Evolutionary conservation across 345 rosid species (phyloP).

Genomic region (Raphanus raphanistrum): DNA sequence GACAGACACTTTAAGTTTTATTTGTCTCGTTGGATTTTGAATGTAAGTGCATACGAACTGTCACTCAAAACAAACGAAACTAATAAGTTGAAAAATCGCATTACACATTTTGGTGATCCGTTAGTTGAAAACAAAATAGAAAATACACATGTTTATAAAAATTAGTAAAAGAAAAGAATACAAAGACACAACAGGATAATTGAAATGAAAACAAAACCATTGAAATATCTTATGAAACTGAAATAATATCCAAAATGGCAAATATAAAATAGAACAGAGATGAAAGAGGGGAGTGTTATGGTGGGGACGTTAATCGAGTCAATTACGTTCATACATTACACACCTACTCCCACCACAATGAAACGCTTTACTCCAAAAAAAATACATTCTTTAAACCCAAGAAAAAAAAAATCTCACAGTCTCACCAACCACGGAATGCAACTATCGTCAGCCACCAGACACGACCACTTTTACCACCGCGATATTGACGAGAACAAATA

Average conservation of each 20-base stretch:
- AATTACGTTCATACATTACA: constrained; percentile 35
- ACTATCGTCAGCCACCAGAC: constrained; percentile 37
- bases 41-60: neutral
- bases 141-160: neutral
- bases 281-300: constrained; percentile 21
- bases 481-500: constrained; percentile 15
- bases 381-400: neutral
- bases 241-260: constrained; percentile 7
- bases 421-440: constrained; percentile 43
- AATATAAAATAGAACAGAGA: neutral
- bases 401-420: constrained; percentile 25
- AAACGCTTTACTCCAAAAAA: constrained; percentile 30
- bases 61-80: neutral
- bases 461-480: constrained; percentile 40
- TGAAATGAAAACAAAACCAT: neutral
- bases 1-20: neutral
- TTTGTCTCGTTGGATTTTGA: neutral
- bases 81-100: neutral
- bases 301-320: constrained; percentile 36
- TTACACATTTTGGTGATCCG: neutral
- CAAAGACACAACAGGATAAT: neutral
- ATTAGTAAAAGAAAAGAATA: neutral
- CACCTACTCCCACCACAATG: constrained; percentile 43
- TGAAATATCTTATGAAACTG: neutral
- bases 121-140: neutral